A percentile compares a stretch with the other conserved stretches of the same genome.
These are phyloP conservation scores for Aureococcus anophagefferens DNA, from an alignment of 108 stramenopile genomes.

Conservation along the genomic window DNA sequence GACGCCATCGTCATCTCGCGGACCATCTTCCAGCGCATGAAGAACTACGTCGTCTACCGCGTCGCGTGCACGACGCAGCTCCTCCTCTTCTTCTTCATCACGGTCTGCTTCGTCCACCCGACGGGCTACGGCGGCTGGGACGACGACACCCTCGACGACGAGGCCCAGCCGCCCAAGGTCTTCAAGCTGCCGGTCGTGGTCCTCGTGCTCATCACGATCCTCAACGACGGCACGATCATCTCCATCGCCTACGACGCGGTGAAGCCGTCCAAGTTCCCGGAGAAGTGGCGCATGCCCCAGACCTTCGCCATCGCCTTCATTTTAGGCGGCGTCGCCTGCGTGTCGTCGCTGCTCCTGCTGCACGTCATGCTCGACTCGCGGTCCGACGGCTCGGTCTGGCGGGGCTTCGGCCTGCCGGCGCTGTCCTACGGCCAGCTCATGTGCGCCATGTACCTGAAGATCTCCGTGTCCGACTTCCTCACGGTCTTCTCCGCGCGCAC, in stretches of 20 bases:
- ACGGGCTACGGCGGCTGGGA: conserved; percentile 25
- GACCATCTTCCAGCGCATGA: conserved; percentile 21
- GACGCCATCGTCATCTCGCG: conserved; percentile 47
- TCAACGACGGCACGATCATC: conserved; percentile 68
- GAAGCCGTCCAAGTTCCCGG: conserved; percentile 34
- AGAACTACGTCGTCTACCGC: conserved; percentile 24
- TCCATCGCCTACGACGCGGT: conserved; percentile 60
- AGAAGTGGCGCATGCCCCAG: conserved; percentile 49
- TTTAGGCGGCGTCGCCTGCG: conserved; percentile 41
- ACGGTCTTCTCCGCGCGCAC: too few relatives aligned
- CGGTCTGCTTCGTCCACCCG: conserved; percentile 51
- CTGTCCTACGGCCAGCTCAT: too few relatives aligned
- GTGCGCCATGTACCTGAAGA: too few relatives aligned
- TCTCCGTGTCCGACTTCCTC: too few relatives aligned
- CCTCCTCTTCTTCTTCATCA: conserved; percentile 68
- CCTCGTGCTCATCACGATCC: conserved; percentile 59
- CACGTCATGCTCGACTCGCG: too few relatives aligned
- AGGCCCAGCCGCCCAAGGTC: conserved; percentile 27
- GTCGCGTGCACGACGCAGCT: conserved; percentile 65
- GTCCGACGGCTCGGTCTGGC: too few relatives aligned
- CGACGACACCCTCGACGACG: conserved; percentile 19
- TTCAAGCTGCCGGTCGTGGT: conserved; percentile 61
- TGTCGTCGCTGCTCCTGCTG: conserved; percentile 32
- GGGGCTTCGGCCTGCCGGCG: too few relatives aligned
- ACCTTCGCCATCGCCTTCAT: conserved; percentile 36